phyloP scores from a whole-genome alignment of 257 asterid genomes.

The Asclepias syriaca region DNA sequence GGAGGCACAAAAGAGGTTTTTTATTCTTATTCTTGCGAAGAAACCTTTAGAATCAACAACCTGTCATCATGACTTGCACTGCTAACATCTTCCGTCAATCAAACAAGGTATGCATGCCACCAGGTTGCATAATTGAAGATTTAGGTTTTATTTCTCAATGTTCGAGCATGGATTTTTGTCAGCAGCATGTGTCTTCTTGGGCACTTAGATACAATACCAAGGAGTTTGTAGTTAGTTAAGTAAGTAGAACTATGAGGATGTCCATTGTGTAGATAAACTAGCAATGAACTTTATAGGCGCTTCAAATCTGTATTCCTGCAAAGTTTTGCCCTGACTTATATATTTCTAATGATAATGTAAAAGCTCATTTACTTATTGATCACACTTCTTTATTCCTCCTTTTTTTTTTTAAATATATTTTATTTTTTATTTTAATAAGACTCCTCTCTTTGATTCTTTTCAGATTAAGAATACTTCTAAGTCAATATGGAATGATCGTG shows the following conservation, averaged over 20 bases:
- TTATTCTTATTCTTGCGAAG: background rate
- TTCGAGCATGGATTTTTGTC: background rate
- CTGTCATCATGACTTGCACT: conserved; percentile 44
- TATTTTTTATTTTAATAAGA: background rate
- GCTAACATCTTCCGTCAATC: conserved; percentile 62
- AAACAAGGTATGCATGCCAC: conserved; percentile 35
- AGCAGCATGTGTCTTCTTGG: background rate
- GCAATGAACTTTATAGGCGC: background rate
- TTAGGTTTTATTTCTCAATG: background rate
- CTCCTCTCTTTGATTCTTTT: conserved; percentile 15
- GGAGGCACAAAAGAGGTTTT: background rate
- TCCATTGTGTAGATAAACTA: background rate
- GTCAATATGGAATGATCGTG: conserved; percentile 44
- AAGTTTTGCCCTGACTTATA: background rate
- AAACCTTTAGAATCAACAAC: conserved; percentile 22
- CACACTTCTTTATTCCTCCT: background rate
- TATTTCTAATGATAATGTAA: background rate
- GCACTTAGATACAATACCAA: background rate
- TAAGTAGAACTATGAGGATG: background rate
- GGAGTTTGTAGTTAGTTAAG: background rate
- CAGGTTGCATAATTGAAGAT: background rate
- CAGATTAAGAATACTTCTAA: conserved; percentile 58
- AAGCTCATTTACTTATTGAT: background rate
- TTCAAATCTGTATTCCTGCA: background rate
- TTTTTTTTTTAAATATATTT: background rate